Base-by-base conservation (phyloP, 176 grass and related monocot genomes). In the Ensete glaucum region DNA sequence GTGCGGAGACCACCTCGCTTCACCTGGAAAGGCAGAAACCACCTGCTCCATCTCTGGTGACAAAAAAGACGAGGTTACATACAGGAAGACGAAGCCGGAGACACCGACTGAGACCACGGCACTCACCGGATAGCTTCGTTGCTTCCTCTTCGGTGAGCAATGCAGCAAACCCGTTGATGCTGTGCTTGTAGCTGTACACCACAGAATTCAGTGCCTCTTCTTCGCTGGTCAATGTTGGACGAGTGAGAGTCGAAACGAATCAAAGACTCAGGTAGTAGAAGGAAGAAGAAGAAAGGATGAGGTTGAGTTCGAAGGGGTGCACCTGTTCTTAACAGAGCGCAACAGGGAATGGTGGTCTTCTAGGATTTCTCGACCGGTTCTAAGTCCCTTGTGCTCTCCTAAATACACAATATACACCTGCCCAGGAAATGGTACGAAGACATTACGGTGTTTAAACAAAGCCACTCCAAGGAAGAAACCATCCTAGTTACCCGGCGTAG, bases 151-250 rank as follows among this genome's bases (percentile, higher is more conserved):
- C 69, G 0, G 95, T 91, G 66, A 98, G 83, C 14, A 91, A 49
- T 24, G 90, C 90, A 3, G 95, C 95, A 68, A 98, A 98, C 50
- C 95, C 95, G 76, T 93, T 98, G 63, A 98, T 80, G 82, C 64
- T 98, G 82, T 93, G 85, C 83, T 82, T 93, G 82, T 93, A 98
- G 88, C 84, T 98, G 79, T 98, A 98, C 67, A 98, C 59, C 13
- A 98, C 73, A 64, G 90, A 93, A 75, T 56, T 72, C 72, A 77
- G 76, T 50, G 84, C 82, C 53, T 84, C 84, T 57, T 93, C 88
- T 75, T 91, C 77, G 54, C 94, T 97, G 10, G 68, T 12, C 25
- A 24, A 84, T 27, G 1, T 1, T 49, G 16, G 62, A 29, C 71
- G 8, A 23, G 22, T 23, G 22, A 34, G 21, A 10, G 76, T 3